Percentiles rank a stretch among this genome's conserved stretches.
phyloP scores from a whole-genome alignment of 306 rosid genomes.

The Castanopsis chinensis region DNA sequence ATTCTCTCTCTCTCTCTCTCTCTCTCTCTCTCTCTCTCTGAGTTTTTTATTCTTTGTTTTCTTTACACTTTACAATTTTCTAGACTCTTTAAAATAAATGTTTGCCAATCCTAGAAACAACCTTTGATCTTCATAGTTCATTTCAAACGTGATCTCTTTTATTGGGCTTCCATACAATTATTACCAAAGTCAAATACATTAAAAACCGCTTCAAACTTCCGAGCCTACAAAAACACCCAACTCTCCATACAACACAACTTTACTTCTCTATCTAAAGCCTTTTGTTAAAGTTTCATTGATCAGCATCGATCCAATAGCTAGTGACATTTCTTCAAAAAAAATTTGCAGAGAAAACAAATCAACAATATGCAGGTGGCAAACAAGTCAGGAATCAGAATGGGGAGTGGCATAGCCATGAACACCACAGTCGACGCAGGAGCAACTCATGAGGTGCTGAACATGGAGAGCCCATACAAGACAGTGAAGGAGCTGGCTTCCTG shows the following conservation, averaged over 20 bases:
- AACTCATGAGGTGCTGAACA: not conserved
- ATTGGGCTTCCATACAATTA: not conserved
- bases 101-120: not conserved
- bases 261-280: not conserved
- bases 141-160: not conserved
- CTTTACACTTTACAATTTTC: not conserved
- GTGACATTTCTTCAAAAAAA: not conserved
- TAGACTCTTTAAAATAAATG: not conserved
- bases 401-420: not conserved
- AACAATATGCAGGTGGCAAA: conserved; percentile 38
- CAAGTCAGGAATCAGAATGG: conserved; percentile 23
- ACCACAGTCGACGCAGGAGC: not conserved
- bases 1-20: not conserved
- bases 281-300: too few relatives aligned
- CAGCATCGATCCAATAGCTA: not conserved
- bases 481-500: conserved; percentile 48
- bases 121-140: not conserved
- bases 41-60: not conserved
- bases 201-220: not conserved
- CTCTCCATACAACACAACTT: not conserved
- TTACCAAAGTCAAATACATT: not conserved
- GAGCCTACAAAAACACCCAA: not conserved
- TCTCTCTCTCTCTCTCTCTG: not conserved
- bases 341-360: not conserved
- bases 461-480: conserved; percentile 34